Conservation (phyloP, 78 protist species). For the Isochrysis galbana region DNA sequence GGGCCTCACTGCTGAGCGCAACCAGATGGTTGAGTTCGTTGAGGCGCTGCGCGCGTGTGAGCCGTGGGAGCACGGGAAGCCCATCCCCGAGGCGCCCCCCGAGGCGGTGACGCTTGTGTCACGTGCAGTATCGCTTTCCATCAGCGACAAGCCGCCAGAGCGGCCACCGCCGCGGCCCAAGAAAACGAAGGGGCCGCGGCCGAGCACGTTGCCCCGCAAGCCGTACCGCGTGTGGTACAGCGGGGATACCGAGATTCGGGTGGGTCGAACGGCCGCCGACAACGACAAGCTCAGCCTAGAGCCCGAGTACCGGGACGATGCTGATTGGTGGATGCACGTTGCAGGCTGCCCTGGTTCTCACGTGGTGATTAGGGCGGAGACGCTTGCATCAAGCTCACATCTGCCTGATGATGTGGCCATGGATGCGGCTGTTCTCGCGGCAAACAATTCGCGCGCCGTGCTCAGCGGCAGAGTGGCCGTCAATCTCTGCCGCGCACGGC, state of each 20-base stretch:
- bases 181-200: background rate
- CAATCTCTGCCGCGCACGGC: slow-evolving; percentile 6
- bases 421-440: slow-evolving; percentile 19
- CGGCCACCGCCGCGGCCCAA: background rate
- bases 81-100: background rate
- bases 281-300: background rate
- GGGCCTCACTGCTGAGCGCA: no score
- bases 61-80: background rate
- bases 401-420: background rate
- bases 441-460: background rate
- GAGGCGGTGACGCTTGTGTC: background rate
- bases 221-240: background rate
- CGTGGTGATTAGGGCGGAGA: background rate
- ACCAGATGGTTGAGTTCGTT: background rate
- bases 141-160: background rate
- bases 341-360: slow-evolving; percentile 15
- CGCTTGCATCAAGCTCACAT: background rate
- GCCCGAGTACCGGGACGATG: background rate
- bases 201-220: background rate
- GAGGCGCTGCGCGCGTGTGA: background rate
- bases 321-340: slow-evolving; percentile 21
- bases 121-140: background rate
- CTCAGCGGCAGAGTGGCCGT: background rate
- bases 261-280: background rate
- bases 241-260: background rate